A percentile compares a stretch with the other conserved stretches of the same genome.
Conservation (phyloP, 768 basidiomycete genomes). For the Phylloporus scabripes region DNA sequence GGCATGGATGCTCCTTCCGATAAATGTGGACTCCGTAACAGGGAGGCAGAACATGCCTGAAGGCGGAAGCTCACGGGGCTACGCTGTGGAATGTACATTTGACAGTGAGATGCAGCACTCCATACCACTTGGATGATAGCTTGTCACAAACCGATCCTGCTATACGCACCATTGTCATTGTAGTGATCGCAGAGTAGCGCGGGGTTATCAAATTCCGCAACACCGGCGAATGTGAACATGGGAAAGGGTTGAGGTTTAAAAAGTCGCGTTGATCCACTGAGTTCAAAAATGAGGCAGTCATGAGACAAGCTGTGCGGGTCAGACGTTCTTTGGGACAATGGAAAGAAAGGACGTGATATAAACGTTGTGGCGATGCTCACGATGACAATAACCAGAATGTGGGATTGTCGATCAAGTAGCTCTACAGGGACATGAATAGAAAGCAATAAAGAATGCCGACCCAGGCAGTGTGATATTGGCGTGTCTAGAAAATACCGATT, state of each 20-base stretch:
- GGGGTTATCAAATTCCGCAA: not conserved
- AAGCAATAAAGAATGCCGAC: not conserved
- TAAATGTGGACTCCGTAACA: no score
- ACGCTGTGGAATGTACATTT: slow-evolving; percentile 16
- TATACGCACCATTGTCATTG: not conserved
- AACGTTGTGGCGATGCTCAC: not conserved
- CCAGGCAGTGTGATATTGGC: not conserved
- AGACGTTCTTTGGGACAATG: not conserved
- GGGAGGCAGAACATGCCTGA: slow-evolving; percentile 20
- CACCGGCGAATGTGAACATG: not conserved
- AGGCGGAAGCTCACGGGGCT: slow-evolving; percentile 12
- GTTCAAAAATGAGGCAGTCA: slow-evolving; percentile 13
- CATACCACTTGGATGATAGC: not conserved
- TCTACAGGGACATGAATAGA: not conserved
- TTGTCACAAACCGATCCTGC: not conserved
- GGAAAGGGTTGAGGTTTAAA: not conserved
- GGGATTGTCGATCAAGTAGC: not conserved
- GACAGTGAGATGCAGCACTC: slow-evolving; percentile 2
- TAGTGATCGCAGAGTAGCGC: not conserved
- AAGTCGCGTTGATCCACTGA: not conserved
- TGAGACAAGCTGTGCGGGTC: slow-evolving; percentile 5
- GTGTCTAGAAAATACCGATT: not conserved
- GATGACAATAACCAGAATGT: not conserved
- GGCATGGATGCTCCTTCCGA: no score
- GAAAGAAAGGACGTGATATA: not conserved